Conservation (phyloP, 768 basidiomycete species). For the Russula virescens region DNA sequence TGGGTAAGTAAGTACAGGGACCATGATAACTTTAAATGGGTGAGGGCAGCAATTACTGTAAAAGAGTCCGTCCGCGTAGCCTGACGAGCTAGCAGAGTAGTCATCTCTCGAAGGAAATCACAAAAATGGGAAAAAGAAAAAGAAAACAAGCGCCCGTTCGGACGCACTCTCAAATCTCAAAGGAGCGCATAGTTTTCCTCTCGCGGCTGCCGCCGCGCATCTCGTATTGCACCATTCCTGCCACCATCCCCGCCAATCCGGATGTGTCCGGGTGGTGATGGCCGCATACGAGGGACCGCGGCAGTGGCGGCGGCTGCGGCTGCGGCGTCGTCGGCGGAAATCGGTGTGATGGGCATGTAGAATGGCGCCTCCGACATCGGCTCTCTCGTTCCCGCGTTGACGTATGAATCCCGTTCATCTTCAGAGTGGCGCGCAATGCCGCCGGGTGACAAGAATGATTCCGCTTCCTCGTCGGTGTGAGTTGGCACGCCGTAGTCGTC, state of each 20-base stretch:
- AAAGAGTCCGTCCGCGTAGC: conserved; percentile 4
- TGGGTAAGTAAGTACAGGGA: conserved; percentile 14
- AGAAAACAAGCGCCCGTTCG: not conserved
- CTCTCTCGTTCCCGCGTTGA: conserved; percentile 1
- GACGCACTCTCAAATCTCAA: not conserved
- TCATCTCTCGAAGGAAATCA: conserved; percentile 13
- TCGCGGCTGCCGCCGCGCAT: conserved; percentile 7
- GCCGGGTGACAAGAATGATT: conserved; percentile 21
- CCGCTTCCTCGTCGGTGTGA: conserved; percentile 24
- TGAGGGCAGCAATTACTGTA: not conserved
- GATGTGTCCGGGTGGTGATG: conserved; percentile 3
- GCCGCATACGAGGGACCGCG: conserved; percentile 5
- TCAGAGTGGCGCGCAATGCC: conserved; percentile 17
- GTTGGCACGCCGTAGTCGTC: conserved; percentile 35
- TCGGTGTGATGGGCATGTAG: conserved; percentile 9
- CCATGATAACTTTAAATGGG: conserved; percentile 11
- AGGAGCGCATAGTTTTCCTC: conserved; percentile 11
- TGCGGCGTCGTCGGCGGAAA: conserved; percentile 12
- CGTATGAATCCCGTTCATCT: conserved; percentile 15
- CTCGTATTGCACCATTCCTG: conserved; percentile 10
- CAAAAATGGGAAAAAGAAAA: not conserved
- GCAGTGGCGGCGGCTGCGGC: not conserved
- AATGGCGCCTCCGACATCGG: conserved; percentile 21
- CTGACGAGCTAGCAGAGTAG: conserved; percentile 1
- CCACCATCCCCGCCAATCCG: conserved; percentile 12